phyloP scores from a whole-genome alignment of 192 early-diverging fungal species.

The Entomortierella beljakovae region DNA sequence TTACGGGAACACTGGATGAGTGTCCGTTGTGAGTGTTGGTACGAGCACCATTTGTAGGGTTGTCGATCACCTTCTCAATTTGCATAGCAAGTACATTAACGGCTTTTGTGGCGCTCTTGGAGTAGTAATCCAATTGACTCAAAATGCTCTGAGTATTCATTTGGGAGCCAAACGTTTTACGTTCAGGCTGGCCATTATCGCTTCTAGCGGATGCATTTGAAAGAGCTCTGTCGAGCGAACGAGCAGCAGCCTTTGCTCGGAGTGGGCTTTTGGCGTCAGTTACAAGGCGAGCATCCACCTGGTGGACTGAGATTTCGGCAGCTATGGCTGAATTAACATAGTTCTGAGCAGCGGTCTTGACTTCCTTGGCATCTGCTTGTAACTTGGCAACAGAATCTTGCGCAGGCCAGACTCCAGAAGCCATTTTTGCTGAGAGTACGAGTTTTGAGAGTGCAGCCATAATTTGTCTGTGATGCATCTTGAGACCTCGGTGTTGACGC shows the following conservation, averaged over 20 bases:
- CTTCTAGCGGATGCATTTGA: conserved; percentile 33
- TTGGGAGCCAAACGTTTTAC: conserved; percentile 45
- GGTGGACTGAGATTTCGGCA: conserved; percentile 40
- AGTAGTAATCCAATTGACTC: conserved; percentile 52
- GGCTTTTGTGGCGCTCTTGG: conserved; percentile 52
- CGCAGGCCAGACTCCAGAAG: conserved; percentile 85
- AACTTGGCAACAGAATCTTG: conserved; percentile 81
- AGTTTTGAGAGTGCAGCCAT: conserved; percentile 87
- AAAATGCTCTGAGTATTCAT: conserved; percentile 44
- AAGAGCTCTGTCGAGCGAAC: conserved; percentile 41
- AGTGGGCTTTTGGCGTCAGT: conserved; percentile 46
- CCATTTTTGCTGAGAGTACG: conserved; percentile 67
- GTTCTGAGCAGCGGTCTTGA: conserved; percentile 77
- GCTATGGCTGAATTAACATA: conserved; percentile 62
- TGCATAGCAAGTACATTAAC: conserved; percentile 46
- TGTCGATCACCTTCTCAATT: conserved; percentile 48
- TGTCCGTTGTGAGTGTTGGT: conserved; percentile 10
- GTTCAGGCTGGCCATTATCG: conserved; percentile 16
- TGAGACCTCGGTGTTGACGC: conserved; percentile 72
- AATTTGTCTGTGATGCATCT: conserved; percentile 78
- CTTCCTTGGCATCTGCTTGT: conserved; percentile 77
- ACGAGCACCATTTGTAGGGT: conserved; percentile 15
- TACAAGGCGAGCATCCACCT: conserved; percentile 49
- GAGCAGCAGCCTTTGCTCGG: conserved; percentile 35
- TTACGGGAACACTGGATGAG: conserved; percentile 30